Conservation (phyloP, 495 filamentous ascomycete species). For the Penicillium goetzii region DNA sequence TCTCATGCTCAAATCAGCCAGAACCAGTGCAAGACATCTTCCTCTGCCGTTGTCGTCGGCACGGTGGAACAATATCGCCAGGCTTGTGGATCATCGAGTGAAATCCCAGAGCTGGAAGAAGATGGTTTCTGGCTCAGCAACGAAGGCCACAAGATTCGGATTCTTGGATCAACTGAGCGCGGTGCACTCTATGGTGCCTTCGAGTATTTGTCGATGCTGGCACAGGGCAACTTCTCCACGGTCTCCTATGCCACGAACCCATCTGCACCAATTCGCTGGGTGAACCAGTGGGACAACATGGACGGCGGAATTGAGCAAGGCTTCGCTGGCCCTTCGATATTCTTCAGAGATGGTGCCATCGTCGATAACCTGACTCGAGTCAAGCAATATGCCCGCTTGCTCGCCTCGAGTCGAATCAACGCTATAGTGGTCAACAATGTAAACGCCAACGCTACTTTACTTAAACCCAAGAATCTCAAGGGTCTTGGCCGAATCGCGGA, state of each 20-base stretch:
- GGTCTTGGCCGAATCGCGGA: slow-evolving; percentile 66
- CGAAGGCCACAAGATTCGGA: slow-evolving; percentile 50
- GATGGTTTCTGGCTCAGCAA: slow-evolving; percentile 68
- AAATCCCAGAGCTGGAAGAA: slow-evolving; percentile 52
- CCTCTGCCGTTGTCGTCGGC: slow-evolving; percentile 56
- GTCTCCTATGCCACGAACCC: slow-evolving; percentile 60
- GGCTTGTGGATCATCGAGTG: slow-evolving; percentile 34
- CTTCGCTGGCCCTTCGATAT: slow-evolving; percentile 71
- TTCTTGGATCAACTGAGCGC: slow-evolving; percentile 69
- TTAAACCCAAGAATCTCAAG: slow-evolving; percentile 59
- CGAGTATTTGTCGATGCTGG: slow-evolving; percentile 66
- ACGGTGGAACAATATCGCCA: slow-evolving; percentile 57
- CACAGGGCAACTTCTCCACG: slow-evolving; percentile 62
- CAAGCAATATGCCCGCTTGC: slow-evolving; percentile 65
- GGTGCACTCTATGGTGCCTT: slow-evolving; percentile 72
- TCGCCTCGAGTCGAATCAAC: slow-evolving; percentile 71
- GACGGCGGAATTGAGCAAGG: slow-evolving; percentile 72
- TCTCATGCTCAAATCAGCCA: slow-evolving; percentile 41
- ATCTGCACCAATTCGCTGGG: slow-evolving; percentile 66
- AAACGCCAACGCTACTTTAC: slow-evolving; percentile 64
- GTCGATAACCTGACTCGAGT: slow-evolving; percentile 61
- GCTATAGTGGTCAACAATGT: slow-evolving; percentile 73
- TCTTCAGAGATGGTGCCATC: slow-evolving; percentile 62
- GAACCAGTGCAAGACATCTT: slow-evolving; percentile 27
- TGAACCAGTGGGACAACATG: slow-evolving; percentile 77